Conservation (phyloP, 169 alveolate species). For the Theileria parva region DNA sequence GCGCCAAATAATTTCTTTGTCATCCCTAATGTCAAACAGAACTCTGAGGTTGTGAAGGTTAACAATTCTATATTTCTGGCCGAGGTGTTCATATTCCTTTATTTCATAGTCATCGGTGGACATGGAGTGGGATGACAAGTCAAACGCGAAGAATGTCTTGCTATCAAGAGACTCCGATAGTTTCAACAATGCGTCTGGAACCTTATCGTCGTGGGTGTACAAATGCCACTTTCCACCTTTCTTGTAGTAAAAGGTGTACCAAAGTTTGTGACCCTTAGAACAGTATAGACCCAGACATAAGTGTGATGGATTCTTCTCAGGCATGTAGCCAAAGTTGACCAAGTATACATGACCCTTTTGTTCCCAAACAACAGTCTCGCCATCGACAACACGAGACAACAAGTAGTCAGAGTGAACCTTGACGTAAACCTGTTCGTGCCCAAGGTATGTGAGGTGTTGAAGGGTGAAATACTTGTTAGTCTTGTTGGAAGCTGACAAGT, state of each 20-base stretch:
- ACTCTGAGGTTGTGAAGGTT: background rate
- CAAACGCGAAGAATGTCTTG: background rate
- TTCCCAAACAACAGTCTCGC: background rate
- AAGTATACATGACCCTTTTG: background rate
- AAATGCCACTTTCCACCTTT: background rate
- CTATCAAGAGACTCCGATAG: background rate
- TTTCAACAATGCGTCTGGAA: background rate
- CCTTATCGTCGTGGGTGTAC: background rate
- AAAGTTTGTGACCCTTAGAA: background rate
- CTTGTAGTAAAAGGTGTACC: constrained; percentile 14
- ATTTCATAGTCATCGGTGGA: background rate
- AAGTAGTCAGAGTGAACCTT: background rate
- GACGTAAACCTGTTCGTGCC: background rate
- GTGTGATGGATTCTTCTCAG: constrained; percentile 1
- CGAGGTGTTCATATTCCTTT: background rate
- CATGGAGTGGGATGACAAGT: background rate
- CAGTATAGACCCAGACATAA: constrained; percentile 8
- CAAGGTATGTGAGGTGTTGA: background rate
- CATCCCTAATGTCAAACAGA: background rate
- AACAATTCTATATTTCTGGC: background rate
- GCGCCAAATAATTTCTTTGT: background rate
- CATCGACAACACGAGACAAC: background rate
- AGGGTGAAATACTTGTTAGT: background rate
- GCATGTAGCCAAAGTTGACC: background rate
- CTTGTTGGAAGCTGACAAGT: background rate